Evolutionary conservation across 306 rosid genomes (phyloP).

Genomic region (Pyrus pyrifolia): DNA sequence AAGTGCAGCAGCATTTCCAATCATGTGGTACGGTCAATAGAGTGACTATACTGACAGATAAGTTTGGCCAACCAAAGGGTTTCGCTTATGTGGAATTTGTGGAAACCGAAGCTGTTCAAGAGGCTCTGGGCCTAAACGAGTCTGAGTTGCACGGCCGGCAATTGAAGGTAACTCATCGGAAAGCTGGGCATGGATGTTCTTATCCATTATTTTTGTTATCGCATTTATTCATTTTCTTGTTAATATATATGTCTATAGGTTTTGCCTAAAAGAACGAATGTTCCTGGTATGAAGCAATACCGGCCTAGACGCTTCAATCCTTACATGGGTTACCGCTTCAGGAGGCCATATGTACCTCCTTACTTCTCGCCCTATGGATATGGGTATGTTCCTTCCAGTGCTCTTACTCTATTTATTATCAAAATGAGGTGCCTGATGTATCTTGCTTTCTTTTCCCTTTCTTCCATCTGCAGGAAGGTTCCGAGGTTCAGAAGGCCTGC

Average conservation of each 20-base stretch:
- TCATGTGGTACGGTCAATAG: constrained; percentile 92
- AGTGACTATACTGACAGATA: constrained; percentile 85
- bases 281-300: constrained; percentile 93
- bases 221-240: not conserved
- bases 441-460: constrained; percentile 6
- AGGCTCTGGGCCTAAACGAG: constrained; percentile 68
- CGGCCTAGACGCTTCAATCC: constrained; percentile 74
- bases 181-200: not conserved
- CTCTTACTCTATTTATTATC: not conserved
- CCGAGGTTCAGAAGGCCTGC: constrained; percentile 73
- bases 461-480: constrained; percentile 52
- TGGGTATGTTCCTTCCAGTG: constrained; percentile 50
- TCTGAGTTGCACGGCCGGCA: constrained; percentile 92
- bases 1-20: constrained; percentile 95
- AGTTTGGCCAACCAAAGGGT: constrained; percentile 92
- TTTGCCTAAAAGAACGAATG: constrained; percentile 85
- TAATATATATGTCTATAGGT: constrained; percentile 37
- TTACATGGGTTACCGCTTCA: constrained; percentile 54
- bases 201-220: not conserved
- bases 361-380: constrained; percentile 77
- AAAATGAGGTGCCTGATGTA: constrained; percentile 1
- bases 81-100: constrained; percentile 90
- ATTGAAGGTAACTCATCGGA: constrained; percentile 48
- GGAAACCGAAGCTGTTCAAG: constrained; percentile 86
- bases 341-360: constrained; percentile 84